These are phyloP conservation scores for Wallacemonas rigidus DNA, from an alignment of 208 protist species.

Conservation along the genomic window DNA sequence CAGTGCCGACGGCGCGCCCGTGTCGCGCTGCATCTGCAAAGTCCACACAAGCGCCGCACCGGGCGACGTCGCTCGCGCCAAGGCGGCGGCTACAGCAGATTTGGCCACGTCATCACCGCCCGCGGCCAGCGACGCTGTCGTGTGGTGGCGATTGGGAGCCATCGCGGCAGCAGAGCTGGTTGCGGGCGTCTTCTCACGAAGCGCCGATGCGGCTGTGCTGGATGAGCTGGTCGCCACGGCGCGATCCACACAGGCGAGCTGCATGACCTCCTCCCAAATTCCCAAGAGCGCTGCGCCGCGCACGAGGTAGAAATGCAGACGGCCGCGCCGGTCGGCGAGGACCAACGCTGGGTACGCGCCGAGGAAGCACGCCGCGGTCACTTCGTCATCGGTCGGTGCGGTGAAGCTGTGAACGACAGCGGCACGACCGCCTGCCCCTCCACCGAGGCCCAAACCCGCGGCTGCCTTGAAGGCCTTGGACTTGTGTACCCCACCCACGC, in stretches of 20 bases:
- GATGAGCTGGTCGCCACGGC: neutral
- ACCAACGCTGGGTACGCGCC: conserved; percentile 77
- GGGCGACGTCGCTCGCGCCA: neutral
- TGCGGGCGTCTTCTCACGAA: neutral
- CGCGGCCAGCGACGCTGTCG: no score
- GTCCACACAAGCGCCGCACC: conserved; percentile 33
- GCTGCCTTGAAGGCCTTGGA: neutral
- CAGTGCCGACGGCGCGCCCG: conserved; percentile 45
- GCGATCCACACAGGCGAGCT: conserved; percentile 38
- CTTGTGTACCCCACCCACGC: neutral
- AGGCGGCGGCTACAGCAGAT: no score
- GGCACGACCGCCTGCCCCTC: conserved; percentile 20
- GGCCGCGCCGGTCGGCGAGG: conserved; percentile 52
- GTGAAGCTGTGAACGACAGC: conserved; percentile 56
- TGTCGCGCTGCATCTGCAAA: conserved; percentile 22
- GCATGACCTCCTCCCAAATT: conserved; percentile 60
- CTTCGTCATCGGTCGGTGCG: conserved; percentile 41
- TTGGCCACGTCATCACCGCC: no score
- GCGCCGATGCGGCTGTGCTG: neutral
- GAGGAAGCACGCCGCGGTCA: conserved; percentile 63
- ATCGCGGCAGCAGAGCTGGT: neutral
- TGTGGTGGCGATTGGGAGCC: neutral
- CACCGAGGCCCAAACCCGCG: neutral
- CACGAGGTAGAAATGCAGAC: conserved; percentile 65
- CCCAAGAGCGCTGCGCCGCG: conserved; percentile 51